phyloP scores from a whole-genome alignment of 2,329 filamentous ascomycete species.

The Fusarium sarcochroum region DNA sequence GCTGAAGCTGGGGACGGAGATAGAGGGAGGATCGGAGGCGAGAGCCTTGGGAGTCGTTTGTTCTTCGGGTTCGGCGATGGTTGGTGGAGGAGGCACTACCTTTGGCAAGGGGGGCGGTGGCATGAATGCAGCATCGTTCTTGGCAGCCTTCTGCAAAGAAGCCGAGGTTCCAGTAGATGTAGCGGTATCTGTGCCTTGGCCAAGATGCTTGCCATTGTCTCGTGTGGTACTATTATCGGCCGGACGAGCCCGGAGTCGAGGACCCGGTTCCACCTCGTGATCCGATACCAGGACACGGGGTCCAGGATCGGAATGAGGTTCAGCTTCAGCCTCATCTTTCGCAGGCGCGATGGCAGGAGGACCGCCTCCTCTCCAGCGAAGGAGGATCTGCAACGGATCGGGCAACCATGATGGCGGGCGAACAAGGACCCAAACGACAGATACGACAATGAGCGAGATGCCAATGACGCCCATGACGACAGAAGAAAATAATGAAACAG shows the following conservation, averaged over 20 bases:
- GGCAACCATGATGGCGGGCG: constrained; percentile 65
- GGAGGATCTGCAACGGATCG: constrained; percentile 45
- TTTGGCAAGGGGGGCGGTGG: constrained; percentile 56
- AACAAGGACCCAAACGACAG: constrained; percentile 70
- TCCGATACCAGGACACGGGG: constrained; percentile 42
- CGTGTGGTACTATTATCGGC: constrained; percentile 42
- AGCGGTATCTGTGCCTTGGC: constrained; percentile 20
- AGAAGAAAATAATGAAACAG: constrained; percentile 5
- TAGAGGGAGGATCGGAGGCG: constrained; percentile 43
- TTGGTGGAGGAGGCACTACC: constrained; percentile 43
- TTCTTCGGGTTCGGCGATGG: constrained; percentile 51
- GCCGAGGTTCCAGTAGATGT: constrained; percentile 11
- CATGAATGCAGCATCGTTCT: constrained; percentile 54
- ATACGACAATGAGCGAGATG: constrained; percentile 73
- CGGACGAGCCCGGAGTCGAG: constrained; percentile 46
- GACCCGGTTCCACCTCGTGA: constrained; percentile 46
- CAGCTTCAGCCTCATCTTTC: constrained; percentile 19
- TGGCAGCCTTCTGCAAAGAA: constrained; percentile 6
- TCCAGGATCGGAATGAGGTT: constrained; percentile 29
- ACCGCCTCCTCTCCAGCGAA: constrained; percentile 42
- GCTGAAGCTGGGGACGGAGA: constrained; percentile 61
- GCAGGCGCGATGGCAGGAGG: constrained; percentile 21
- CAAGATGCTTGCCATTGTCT: constrained; percentile 13
- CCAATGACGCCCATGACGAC: constrained; percentile 68
- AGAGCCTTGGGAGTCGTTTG: constrained; percentile 68